Conservation (phyloP, 306 rosid species). For the Gleditsia sinensis region DNA sequence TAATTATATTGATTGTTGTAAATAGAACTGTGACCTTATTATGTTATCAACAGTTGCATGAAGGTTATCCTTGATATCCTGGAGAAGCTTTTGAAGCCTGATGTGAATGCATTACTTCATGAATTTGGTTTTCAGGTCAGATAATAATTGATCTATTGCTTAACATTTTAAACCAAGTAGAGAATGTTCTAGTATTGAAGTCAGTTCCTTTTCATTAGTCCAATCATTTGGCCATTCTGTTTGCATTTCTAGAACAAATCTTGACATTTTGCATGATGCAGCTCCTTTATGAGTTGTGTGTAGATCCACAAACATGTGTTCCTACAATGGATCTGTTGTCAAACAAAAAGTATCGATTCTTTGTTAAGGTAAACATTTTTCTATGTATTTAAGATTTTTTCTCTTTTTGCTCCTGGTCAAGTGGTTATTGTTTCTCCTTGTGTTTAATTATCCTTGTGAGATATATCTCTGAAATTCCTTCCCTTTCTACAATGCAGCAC, state of each 20-base stretch:
- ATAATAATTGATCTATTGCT: slow-evolving; percentile 26
- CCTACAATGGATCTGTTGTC: slow-evolving; percentile 86
- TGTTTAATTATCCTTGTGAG: not conserved
- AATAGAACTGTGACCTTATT: slow-evolving; percentile 28
- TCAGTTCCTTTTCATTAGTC: not conserved
- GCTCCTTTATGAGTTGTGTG: slow-evolving; percentile 85
- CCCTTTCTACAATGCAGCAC: slow-evolving; percentile 58
- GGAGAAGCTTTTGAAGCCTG: slow-evolving; percentile 86
- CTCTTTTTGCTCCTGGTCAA: slow-evolving; percentile 3
- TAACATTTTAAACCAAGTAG: not conserved
- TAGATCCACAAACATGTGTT: slow-evolving; percentile 75
- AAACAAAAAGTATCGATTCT: slow-evolving; percentile 77
- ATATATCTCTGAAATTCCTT: not conserved
- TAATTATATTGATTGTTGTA: slow-evolving; percentile 7
- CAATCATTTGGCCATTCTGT: not conserved
- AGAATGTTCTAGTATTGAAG: not conserved
- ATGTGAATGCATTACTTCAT: slow-evolving; percentile 79
- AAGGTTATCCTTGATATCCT: slow-evolving; percentile 89
- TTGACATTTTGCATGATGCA: slow-evolving; percentile 45
- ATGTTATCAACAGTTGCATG: slow-evolving; percentile 76
- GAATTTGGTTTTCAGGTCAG: slow-evolving; percentile 97
- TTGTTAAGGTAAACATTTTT: slow-evolving; percentile 64
- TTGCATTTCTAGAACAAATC: slow-evolving; percentile 7
- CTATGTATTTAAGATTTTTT: slow-evolving; percentile 7
- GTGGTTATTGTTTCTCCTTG: slow-evolving; percentile 12